Evolutionary conservation across 2,329 filamentous ascomycete genomes (phyloP), one percentile per base, ranked within the genome.

Genomic region (Fusarium virguliforme): DNA sequence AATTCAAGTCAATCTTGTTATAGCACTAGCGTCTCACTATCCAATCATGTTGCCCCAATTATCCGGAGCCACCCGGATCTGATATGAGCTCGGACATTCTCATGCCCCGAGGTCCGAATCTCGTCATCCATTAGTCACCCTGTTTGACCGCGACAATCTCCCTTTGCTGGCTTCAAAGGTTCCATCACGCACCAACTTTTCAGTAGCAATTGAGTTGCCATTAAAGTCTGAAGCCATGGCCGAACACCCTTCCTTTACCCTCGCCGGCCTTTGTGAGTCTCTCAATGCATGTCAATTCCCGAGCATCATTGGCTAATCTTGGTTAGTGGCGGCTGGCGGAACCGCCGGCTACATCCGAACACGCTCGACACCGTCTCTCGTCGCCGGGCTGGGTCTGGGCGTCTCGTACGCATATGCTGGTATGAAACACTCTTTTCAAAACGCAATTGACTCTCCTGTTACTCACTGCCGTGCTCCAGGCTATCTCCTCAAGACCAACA

Each of bases 401-500:
- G 65, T 68, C 6, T 76, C 74, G 0, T 76, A 75, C n/a, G 75
- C 75, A 2, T 76, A 68, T 26, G 72, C 75, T 7, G 75, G 75
- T 76, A 65, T n/a, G 8, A 28, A 67, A 48, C 6, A 8, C 24
- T 4, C 30, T n/a, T 6, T 13, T 18, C 18, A 13, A 4, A 1
- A 3, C 4, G 8, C 3, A 3, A 8, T 32, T 9, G 6, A 7
- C 6, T 24, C 8, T 26, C 8, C 24, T 15, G 30, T 9, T 3
- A 2, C 43, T 68, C 8, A 70, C n/a, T 3, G 7, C 4, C 22
- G 10, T 6, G 1, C 35, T 9, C 30, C 7, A 83, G 81, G 81
- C 51, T 83, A 83, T 48, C 79, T 83, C 24, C 76, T 83, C 62
- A 82, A 81, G 72, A 72, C 78, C 60, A 83, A 83, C 74, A 81